Evolutionary conservation across 441 rosid genomes (phyloP), one percentile per base, ranked within the genome.

Genomic region (Sinapis alba): DNA sequence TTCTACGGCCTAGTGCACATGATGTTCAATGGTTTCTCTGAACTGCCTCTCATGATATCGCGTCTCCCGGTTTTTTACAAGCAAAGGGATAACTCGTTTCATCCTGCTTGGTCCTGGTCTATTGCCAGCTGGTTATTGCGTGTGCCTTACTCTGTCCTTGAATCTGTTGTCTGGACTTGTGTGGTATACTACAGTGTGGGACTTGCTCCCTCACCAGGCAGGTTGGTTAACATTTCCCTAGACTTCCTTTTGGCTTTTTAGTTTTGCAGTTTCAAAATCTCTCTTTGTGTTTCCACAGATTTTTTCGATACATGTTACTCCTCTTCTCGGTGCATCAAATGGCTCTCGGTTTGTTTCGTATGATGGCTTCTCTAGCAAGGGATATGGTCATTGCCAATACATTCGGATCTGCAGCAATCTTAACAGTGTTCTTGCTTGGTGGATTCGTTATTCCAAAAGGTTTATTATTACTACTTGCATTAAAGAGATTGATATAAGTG

Each of bases 31-130:
- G 98, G 97, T 56, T 87, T 92, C 75, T 84, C 98, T 59, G 99
- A 95, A 71, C 80, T 95, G 32, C 82, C 98, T 13, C 86, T 92
- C 63, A 74, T 88, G 90, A 92, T 92, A 82, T 82, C 89, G 63
- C 90, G 98, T 70, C 90, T 95, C 60, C 98, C 97, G 0, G 97
- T 95, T 4, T 92, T 95, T 38, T 95, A 83, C 88, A 92, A 95
- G 84, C 98, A 95, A 74, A 86, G 98, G 38, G 98, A 92, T 72
- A 95, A 90, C 85, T 82, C 79, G 28, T 92, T 95, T 79, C 96
- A 92, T 84, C 98, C 99, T 67, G 93, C 96, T 73, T 92, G 98
- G 99, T 85, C 91, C 0, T 92, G 98, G 98, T 89, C 94, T 65
- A 1, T 83, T 18, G 85, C 90, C 68, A 90, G 97, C 73, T 92